A percentile compares a stretch with the other conserved stretches of the same genome.
Evolutionary conservation across 1,139 yeast species (phyloP).

Genomic region (Sugiyamaella castrensis): DNA sequence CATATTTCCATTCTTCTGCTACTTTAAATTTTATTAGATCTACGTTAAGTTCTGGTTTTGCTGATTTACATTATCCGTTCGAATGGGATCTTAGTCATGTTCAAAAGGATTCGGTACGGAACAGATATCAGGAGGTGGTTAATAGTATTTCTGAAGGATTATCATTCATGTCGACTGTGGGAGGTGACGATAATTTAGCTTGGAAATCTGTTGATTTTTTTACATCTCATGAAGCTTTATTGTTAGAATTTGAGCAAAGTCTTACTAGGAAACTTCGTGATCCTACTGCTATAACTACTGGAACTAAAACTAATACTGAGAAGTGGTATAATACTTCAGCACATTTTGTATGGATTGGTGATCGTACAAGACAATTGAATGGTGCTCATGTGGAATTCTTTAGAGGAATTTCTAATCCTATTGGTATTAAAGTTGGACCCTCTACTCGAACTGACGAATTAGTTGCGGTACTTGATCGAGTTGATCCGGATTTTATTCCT

Average conservation of each 20-base stretch:
- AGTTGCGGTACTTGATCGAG: constrained; percentile 39
- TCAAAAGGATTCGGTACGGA: constrained; percentile 36
- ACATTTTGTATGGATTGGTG: constrained; percentile 47
- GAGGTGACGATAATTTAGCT: constrained; percentile 36
- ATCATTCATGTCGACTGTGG: constrained; percentile 41
- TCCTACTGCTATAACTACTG: constrained; percentile 14
- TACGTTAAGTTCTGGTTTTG: constrained; percentile 41
- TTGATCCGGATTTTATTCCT: constrained; percentile 40
- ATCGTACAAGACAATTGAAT: constrained; percentile 44
- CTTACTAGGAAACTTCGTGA: constrained; percentile 38
- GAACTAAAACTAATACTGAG: constrained; percentile 16
- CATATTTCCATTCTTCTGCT: constrained; percentile 47
- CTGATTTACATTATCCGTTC: constrained; percentile 42
- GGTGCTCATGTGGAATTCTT: constrained; percentile 48
- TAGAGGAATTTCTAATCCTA: constrained; percentile 44
- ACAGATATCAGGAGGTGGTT: constrained; percentile 41
- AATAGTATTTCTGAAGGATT: constrained; percentile 40
- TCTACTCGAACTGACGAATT: constrained; percentile 41
- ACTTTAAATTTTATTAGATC: constrained; percentile 43
- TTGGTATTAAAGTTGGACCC: constrained; percentile 47
- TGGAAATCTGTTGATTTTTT: constrained; percentile 40
- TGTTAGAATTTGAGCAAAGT: constrained; percentile 44
- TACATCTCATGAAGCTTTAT: constrained; percentile 44
- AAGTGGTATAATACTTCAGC: constrained; percentile 44
- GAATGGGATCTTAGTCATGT: constrained; percentile 46